Base-by-base conservation (phyloP, 23 red algal genomes). In the Pyropia yezoensis region DNA sequence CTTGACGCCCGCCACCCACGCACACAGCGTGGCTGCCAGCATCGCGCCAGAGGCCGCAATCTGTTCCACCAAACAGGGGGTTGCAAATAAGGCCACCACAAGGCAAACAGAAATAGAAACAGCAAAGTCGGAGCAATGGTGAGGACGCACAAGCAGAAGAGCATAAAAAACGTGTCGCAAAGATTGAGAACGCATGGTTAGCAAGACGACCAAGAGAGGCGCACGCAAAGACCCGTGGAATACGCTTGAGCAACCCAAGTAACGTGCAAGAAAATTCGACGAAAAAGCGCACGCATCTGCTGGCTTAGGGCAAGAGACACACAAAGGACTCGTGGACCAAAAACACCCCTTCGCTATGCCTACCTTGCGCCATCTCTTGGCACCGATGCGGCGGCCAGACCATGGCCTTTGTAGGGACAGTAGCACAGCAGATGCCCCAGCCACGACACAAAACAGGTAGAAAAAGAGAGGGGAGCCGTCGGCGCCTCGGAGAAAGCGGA, bases 321-420 rank as follows among this genome's bases (percentile, higher is more conserved):
- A 16, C 55, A 20, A 7, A 58, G 55, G 6, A 58, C 55, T 4
- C 13, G 6, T 16, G 13, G 55, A 0, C 24, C 20, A 58, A 8
- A 13, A 21, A 8, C 55, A 20, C 24, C 7, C 18, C 20, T 20
- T 8, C 13, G 55, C 20, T 16, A 13, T 7, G 47, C 68, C 9
- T 29, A 67, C 52, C 16, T 73, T 59, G 22, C 71, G 21, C 47
- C 56, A 60, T n/a, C 82, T 71, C 72, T 87, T 87, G 16, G 50
- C 71, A 23, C 82, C 82, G 65, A 87, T 84, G 19, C 79, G 79
- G 57, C 73, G 71, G 2, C 79, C 79, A 29, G 57, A 55, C 79
- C 79, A 84, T 20, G 79, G 79, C 47, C 69, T 28, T 61, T 84
- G 79, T 12, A 84, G 33, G 24, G 59, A 58, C 20, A 72, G 17